Conservation (phyloP, 352 stramenopile species). For the Globisporangium orthogonon region DNA sequence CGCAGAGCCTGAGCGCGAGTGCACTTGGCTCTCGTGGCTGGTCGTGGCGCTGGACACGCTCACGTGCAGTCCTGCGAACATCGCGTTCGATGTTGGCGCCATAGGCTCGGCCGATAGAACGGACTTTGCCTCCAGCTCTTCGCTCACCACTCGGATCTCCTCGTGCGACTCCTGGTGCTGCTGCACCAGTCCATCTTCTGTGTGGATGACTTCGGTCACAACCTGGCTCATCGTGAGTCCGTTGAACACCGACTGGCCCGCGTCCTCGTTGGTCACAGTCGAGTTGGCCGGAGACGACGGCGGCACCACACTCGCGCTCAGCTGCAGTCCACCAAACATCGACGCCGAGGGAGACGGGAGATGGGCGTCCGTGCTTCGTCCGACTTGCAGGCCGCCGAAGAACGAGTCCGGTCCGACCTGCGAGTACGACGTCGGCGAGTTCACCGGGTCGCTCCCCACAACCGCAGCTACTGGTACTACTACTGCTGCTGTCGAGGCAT, state of each 20-base stretch:
- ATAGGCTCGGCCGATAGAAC: conserved; percentile 2
- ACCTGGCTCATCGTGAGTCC: conserved; percentile 5
- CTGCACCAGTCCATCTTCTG: not conserved
- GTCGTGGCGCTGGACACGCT: conserved; percentile 3
- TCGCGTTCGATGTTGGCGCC: conserved; percentile 2
- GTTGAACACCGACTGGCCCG: conserved; percentile 9
- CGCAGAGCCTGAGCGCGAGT: conserved; percentile 12
- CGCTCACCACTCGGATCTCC: not conserved
- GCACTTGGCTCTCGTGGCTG: conserved; percentile 5
- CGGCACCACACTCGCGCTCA: conserved; percentile 19
- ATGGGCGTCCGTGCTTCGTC: not conserved
- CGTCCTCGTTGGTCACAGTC: conserved; percentile 2
- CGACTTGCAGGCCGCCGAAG: conserved; percentile 25
- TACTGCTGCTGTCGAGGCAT: not conserved
- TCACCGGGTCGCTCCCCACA: not conserved
- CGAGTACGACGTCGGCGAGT: not conserved
- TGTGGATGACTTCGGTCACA: not conserved
- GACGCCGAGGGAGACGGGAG: not conserved
- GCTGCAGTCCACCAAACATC: conserved; percentile 37
- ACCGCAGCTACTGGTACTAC: not conserved
- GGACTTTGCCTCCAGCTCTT: conserved; percentile 2
- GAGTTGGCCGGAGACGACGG: conserved; percentile 3
- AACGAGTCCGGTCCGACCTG: conserved; percentile 22
- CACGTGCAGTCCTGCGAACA: conserved; percentile 11
- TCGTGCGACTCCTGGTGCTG: conserved; percentile 1